Conservation (phyloP, 2,329 filamentous ascomycete genomes). For the Fusarium buharicum region DNA sequence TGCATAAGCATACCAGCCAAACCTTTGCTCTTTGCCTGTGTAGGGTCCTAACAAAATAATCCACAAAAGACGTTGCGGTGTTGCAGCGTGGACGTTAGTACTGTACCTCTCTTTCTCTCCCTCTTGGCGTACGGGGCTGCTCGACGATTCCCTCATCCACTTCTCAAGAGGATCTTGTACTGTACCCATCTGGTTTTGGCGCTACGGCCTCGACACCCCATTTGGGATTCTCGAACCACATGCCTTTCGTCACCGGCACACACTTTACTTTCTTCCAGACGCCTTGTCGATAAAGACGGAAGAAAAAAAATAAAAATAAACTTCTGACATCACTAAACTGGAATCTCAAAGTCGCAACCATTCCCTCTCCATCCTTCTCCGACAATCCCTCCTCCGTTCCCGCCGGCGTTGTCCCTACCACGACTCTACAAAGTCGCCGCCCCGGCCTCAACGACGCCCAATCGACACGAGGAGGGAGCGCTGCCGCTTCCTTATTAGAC, state of each 20-base stretch:
- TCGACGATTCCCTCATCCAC: constrained; percentile 33
- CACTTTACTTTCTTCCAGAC: constrained; percentile 9
- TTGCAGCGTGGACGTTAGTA: constrained; percentile 28
- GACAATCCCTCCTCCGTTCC: constrained; percentile 55
- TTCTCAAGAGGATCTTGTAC: constrained; percentile 8
- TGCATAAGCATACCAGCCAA: neutral
- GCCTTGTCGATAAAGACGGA: constrained; percentile 12
- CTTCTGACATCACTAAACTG: neutral
- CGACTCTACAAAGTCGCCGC: constrained; percentile 24
- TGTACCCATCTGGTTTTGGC: constrained; percentile 9
- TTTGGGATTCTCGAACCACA: constrained; percentile 34
- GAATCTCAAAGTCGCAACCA: constrained; percentile 46
- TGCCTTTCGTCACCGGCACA: constrained; percentile 31
- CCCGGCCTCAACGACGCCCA: constrained; percentile 36
- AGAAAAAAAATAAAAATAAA: constrained; percentile 8
- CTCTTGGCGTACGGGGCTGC: constrained; percentile 24
- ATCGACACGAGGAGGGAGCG: constrained; percentile 53
- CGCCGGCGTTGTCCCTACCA: constrained; percentile 44
- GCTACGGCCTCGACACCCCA: constrained; percentile 25
- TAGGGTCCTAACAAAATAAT: constrained; percentile 1
- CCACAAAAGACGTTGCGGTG: constrained; percentile 16
- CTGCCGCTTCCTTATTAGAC: constrained; percentile 26
- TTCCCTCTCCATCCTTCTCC: constrained; percentile 46
- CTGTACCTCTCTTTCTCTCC: constrained; percentile 16
- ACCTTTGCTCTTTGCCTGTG: neutral